phyloP scores from a whole-genome alignment of 768 basidiomycete species.

The Tulasnella sp. region DNA sequence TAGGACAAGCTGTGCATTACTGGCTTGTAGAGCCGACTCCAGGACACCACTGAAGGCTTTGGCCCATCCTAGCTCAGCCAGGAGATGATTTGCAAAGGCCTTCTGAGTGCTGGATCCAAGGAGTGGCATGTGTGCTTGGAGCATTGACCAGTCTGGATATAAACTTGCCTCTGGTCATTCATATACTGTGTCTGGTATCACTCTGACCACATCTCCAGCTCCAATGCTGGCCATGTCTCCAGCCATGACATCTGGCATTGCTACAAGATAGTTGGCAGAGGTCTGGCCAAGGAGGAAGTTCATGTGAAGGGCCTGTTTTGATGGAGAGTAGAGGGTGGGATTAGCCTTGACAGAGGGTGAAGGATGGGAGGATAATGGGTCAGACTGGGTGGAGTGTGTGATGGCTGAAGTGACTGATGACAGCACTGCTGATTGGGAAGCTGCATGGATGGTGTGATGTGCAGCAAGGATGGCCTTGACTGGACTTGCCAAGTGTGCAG shows the following conservation, averaged over 20 bases:
- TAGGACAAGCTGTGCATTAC: slow-evolving; percentile 8
- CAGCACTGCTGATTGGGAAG: too few species aligned
- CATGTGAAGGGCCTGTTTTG: background rate
- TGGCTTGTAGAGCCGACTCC: background rate
- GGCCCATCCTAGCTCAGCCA: background rate
- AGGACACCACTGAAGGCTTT: background rate
- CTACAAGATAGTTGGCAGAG: background rate
- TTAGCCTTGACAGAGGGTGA: background rate
- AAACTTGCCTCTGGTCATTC: background rate
- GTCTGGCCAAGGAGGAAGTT: slow-evolving; percentile 3
- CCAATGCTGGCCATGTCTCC: too few species aligned
- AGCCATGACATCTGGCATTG: background rate
- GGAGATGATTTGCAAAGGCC: background rate
- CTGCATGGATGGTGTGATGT: too few species aligned
- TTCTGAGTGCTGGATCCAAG: background rate
- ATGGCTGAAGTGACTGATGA: too few species aligned
- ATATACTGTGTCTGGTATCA: background rate
- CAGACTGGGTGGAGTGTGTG: too few species aligned
- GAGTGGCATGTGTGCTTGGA: background rate
- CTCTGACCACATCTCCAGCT: too few species aligned
- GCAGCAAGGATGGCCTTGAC: slow-evolving; percentile 13
- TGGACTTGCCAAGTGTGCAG: slow-evolving; percentile 2
- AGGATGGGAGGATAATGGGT: background rate
- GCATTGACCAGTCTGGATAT: background rate
- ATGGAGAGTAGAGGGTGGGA: slow-evolving; percentile 1